Conservation (phyloP, 805 yeast genomes). For the Wickerhamiella brachini region DNA sequence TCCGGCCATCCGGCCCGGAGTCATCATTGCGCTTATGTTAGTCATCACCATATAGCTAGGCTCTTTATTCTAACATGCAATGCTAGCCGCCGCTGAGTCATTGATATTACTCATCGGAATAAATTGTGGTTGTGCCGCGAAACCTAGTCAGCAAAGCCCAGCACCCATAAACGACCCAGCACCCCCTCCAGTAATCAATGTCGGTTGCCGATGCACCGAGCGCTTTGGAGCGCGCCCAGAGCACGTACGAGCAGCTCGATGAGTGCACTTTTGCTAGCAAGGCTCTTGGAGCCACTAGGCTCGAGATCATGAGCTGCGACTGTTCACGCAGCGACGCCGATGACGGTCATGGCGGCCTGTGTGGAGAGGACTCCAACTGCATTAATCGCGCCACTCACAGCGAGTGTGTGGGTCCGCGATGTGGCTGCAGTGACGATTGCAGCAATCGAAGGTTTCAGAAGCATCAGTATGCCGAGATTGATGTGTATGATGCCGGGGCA, state of each 20-base stretch:
- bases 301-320: conserved; percentile 83
- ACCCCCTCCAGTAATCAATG: not conserved
- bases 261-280: conserved; percentile 52
- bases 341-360: conserved; percentile 44
- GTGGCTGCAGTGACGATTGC: conserved; percentile 68
- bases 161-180: not conserved
- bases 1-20: no score
- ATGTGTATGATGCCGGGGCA: conserved; percentile 65
- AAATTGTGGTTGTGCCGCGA: no score
- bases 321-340: conserved; percentile 38
- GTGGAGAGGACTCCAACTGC: conserved; percentile 79
- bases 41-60: no score
- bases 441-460: conserved; percentile 81
- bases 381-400: conserved; percentile 84
- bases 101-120: no score
- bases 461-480: conserved; percentile 56
- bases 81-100: no score
- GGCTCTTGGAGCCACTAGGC: conserved; percentile 53
- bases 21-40: no score
- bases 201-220: conserved; percentile 14
- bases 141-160: not conserved
- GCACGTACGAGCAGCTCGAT: conserved; percentile 40
- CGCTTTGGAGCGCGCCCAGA: conserved; percentile 41
- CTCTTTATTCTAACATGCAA: no score
- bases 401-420: conserved; percentile 65